Base-by-base conservation (phyloP, 2,329 filamentous ascomycete genomes). In the Aspergillus niger region DNA sequence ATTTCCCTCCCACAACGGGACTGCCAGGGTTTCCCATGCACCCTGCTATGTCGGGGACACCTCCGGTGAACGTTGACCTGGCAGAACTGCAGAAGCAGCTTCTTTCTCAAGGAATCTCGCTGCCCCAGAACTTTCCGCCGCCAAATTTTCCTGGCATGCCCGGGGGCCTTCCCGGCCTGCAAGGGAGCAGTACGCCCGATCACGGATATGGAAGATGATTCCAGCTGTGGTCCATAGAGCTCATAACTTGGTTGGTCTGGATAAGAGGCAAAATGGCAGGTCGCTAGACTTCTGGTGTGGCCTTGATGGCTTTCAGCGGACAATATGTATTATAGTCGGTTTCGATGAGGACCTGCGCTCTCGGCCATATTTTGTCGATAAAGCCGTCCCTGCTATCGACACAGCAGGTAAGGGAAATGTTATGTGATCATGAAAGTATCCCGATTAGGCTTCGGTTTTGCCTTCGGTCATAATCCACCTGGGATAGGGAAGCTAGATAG, bases 401-500 rank as follows among this genome's bases (percentile, higher is more conserved):
- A 26, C 36, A 13, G n/a, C 11, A 28, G 36, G 28, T 15, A 10
- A 15, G n/a, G 36, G 52, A 10, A 11, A 20, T 30, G 22, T 17
- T 4, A 22, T 43, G 15, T 38, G 50, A 39, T 7, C 30, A 38
- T 13, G 28, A 26, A n/a, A 17, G 8, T 11, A 39, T 3, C 20
- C n/a, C 38, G 32, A 22, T 38, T 41, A 24, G 51, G 10, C n/a
- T 41, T 54, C 24, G 36, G 11, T 43, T n/a, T 8, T 15, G 30
- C 2, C 30, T 30, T 44, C 41, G 24, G 15, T 86, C 77, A 97
- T 63, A 97, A 82, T 41, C 91, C 92, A 52, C 92, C 92, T 72
- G 96, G 92, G 55, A 96, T 93, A n/a, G 92, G 91, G 74, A 97
- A 97, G 3, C 91, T 95, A 5, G 92, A 95, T 63, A 96, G 81